These are phyloP conservation scores for Eimeria praecox DNA, from an alignment of 169 alveolate genomes.

Conservation along the genomic window DNA sequence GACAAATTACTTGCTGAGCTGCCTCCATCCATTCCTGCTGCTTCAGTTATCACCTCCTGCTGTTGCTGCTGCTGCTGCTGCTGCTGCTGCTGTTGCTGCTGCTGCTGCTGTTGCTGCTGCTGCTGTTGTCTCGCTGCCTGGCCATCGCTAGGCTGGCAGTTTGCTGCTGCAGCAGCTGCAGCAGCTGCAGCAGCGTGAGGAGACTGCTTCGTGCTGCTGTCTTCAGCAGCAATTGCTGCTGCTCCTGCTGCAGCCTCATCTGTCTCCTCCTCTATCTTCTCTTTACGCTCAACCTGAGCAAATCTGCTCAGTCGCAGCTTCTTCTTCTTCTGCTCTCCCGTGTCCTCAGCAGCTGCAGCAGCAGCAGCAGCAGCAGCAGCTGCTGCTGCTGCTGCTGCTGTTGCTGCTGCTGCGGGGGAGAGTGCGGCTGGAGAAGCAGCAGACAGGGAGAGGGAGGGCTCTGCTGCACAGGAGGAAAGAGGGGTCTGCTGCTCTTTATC, in stretches of 20 bases:
- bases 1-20: not conserved
- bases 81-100: not conserved
- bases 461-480: not conserved
- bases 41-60: not conserved
- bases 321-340: not conserved
- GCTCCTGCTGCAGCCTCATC: not conserved
- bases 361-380: not conserved
- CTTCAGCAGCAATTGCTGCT: not conserved
- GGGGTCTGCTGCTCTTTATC: not conserved
- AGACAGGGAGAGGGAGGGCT: not conserved
- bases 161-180: not conserved
- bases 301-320: not conserved
- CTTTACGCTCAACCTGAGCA: not conserved
- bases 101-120: not conserved
- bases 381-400: not conserved
- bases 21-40: not conserved
- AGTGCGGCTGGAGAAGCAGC: not conserved
- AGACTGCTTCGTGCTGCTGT: not conserved
- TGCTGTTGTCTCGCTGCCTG: not conserved
- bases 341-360: not conserved
- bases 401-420: not conserved
- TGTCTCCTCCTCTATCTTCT: not conserved
- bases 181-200: not conserved
- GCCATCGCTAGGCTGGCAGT: too few relatives aligned
- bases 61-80: not conserved